phyloP scores from a whole-genome alignment of 768 basidiomycete genomes.

The Rhizopogon sp. region DNA sequence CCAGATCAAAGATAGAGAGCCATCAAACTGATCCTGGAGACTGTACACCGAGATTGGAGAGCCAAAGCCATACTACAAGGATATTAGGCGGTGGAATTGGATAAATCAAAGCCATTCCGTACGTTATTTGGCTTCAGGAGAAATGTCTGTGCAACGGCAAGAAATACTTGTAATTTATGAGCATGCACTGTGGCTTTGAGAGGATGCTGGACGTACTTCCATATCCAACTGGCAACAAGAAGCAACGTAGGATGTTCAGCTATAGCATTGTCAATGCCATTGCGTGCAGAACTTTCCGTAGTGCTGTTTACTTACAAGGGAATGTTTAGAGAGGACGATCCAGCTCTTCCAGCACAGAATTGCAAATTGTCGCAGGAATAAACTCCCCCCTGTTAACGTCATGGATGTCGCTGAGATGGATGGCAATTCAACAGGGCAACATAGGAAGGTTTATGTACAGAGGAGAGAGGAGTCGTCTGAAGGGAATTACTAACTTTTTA shows the following conservation, averaged over 20 bases:
- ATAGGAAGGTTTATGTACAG: neutral
- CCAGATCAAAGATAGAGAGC: conserved; percentile 56
- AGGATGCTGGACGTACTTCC: conserved; percentile 28
- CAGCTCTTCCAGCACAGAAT: conserved; percentile 70
- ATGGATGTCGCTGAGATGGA: neutral
- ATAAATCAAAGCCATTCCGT: conserved; percentile 13
- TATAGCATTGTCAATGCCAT: conserved; percentile 16
- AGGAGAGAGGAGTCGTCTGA: neutral
- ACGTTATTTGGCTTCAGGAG: conserved; percentile 56
- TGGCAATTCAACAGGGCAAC: neutral
- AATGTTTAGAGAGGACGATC: conserved; percentile 64
- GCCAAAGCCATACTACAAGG: conserved; percentile 57
- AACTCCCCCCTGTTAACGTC: conserved; percentile 15
- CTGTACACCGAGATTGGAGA: conserved; percentile 43
- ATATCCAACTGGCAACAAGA: conserved; percentile 60
- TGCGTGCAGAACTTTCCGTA: neutral
- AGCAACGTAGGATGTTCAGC: conserved; percentile 58
- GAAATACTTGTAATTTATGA: conserved; percentile 36
- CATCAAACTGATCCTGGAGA: conserved; percentile 47
- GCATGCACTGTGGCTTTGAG: neutral
- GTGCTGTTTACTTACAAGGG: conserved; percentile 41
- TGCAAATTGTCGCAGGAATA: conserved; percentile 59
- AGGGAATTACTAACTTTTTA: neutral
- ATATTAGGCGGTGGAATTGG: neutral
- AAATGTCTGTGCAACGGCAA: conserved; percentile 60